Evolutionary conservation across 129 eudicot species (phyloP).

Genomic region (Erigeron canadensis): DNA sequence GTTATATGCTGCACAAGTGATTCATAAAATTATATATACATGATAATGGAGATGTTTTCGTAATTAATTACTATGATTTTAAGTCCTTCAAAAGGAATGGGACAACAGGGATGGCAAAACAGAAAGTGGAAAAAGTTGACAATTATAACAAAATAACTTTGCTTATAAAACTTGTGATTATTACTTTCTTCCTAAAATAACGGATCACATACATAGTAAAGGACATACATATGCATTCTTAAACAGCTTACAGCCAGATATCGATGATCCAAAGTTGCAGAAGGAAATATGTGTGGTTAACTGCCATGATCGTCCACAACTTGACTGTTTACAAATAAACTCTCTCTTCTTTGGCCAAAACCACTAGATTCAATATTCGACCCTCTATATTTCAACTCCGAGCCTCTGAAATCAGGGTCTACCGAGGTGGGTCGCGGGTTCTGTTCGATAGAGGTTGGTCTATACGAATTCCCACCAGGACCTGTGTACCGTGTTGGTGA

Average conservation of each 20-base stretch:
- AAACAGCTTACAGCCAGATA: conserved; percentile 20
- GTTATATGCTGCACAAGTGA: too few relatives aligned
- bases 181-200: conserved; percentile 28
- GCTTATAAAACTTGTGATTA: conserved; percentile 24
- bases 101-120: too few relatives aligned
- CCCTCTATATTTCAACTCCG: conserved; percentile 80
- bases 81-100: too few relatives aligned
- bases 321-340: conserved; percentile 61
- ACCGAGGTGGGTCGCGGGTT: conserved; percentile 57
- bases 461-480: conserved; percentile 44
- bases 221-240: conserved; percentile 30
- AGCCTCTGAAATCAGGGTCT: conserved; percentile 62
- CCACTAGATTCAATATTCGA: conserved; percentile 60
- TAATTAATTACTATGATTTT: too few relatives aligned
- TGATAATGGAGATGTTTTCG: too few relatives aligned
- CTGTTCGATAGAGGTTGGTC: conserved; percentile 48
- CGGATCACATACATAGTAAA: conserved; percentile 33
- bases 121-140: too few relatives aligned
- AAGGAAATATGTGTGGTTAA: conserved; percentile 27
- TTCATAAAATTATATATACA: too few relatives aligned
- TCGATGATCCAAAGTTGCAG: neutral
- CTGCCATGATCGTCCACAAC: conserved; percentile 63
- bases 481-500: conserved; percentile 69
- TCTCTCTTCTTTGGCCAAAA: conserved; percentile 73
- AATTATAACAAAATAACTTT: too few relatives aligned